Percentiles rank a stretch among this genome's conserved stretches.
These are phyloP conservation scores for Zygotorulaspora chibaensis DNA, from an alignment of 805 yeast genomes.

Conservation along the genomic window DNA sequence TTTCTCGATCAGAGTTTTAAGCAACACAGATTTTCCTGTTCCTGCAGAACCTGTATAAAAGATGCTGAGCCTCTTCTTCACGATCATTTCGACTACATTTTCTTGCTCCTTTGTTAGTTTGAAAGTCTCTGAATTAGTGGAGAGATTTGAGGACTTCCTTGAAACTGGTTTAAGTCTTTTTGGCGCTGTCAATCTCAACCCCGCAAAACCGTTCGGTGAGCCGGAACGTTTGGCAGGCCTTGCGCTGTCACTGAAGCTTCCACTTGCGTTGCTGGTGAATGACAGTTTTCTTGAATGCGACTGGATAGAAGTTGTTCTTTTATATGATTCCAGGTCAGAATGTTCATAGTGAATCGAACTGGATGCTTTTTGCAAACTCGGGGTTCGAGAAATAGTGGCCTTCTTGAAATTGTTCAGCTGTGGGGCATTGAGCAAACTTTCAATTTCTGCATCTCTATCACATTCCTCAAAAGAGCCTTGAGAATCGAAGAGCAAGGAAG, in stretches of 20 bases:
- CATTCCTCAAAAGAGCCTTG: slow-evolving; percentile 36
- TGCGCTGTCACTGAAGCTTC: not conserved
- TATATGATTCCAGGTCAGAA: not conserved
- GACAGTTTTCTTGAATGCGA: slow-evolving; percentile 18
- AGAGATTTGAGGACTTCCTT: slow-evolving; percentile 11
- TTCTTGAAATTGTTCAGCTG: slow-evolving; percentile 28
- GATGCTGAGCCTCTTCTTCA: slow-evolving; percentile 48
- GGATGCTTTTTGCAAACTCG: slow-evolving; percentile 12
- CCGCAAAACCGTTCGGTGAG: slow-evolving; percentile 16
- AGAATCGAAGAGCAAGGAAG: slow-evolving; percentile 20
- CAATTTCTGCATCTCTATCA: slow-evolving; percentile 25
- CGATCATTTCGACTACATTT: slow-evolving; percentile 48
- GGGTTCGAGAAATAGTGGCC: slow-evolving; percentile 4
- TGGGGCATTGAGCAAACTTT: slow-evolving; percentile 18
- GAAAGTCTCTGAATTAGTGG: slow-evolving; percentile 4
- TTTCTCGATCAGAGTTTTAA: slow-evolving; percentile 57
- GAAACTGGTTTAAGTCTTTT: slow-evolving; percentile 16
- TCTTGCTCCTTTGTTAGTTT: slow-evolving; percentile 46
- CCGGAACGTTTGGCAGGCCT: slow-evolving; percentile 12
- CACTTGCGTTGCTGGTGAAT: slow-evolving; percentile 10
- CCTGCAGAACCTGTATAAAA: slow-evolving; percentile 86
- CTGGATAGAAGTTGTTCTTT: slow-evolving; percentile 10
- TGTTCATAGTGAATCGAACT: slow-evolving; percentile 6
- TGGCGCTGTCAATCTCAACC: slow-evolving; percentile 16
- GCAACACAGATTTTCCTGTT: slow-evolving; percentile 75